These are phyloP conservation scores for Sporothrix curviconia DNA, from an alignment of 2,329 filamentous ascomycete genomes.

Conservation along the genomic window DNA sequence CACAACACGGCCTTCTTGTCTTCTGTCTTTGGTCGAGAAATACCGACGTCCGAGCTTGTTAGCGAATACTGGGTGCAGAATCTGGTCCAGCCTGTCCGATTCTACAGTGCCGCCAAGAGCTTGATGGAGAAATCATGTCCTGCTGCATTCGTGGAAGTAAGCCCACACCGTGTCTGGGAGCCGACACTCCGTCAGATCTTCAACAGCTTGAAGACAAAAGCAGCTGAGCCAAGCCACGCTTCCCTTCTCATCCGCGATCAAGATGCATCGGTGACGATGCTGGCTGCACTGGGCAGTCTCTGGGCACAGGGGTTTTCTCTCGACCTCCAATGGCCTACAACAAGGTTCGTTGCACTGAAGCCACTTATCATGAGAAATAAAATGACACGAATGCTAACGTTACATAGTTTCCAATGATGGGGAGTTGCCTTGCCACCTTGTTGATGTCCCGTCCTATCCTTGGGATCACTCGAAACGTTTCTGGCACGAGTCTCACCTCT, in stretches of 20 bases:
- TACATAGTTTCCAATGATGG: neutral
- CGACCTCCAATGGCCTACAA: slow-evolving; percentile 11
- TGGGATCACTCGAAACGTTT: slow-evolving; percentile 34
- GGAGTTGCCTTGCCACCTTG: slow-evolving; percentile 19
- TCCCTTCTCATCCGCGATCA: slow-evolving; percentile 15
- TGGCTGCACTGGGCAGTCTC: slow-evolving; percentile 14
- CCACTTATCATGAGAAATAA: too few relatives aligned
- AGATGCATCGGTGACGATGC: slow-evolving; percentile 11
- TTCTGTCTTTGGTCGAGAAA: slow-evolving; percentile 20
- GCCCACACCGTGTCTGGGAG: slow-evolving; percentile 18
- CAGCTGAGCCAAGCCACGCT: neutral
- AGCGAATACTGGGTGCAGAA: slow-evolving; percentile 32
- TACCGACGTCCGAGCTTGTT: slow-evolving; percentile 2
- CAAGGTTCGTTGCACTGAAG: neutral
- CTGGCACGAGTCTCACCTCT: slow-evolving; percentile 34
- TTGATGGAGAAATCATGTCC: slow-evolving; percentile 17
- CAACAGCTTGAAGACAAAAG: too few relatives aligned
- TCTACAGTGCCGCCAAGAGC: slow-evolving; percentile 23
- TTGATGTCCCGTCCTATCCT: slow-evolving; percentile 34
- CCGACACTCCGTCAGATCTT: slow-evolving; percentile 15
- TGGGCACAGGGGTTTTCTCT: slow-evolving; percentile 15
- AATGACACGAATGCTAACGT: neutral
- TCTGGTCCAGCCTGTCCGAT: slow-evolving; percentile 29
- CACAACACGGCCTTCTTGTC: slow-evolving; percentile 17
- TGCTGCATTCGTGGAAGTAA: slow-evolving; percentile 17